Evolutionary conservation across 2,329 filamentous ascomycete genomes (phyloP).

Genomic region (Ceratocystis colombiana): DNA sequence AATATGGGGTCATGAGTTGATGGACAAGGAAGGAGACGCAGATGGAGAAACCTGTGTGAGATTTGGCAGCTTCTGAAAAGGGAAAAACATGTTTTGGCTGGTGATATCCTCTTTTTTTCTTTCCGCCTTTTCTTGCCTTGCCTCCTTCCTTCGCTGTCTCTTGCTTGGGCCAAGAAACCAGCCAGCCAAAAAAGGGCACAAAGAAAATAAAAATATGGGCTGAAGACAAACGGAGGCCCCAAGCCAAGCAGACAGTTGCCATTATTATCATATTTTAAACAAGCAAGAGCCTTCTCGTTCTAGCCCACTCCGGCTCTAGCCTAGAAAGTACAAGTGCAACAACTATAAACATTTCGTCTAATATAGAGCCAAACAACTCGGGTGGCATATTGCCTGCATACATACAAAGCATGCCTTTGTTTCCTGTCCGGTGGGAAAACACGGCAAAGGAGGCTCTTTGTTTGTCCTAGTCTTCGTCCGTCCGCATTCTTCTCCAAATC

Average conservation of each 20-base stretch:
- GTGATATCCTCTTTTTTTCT: neutral
- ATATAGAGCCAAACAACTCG: neutral
- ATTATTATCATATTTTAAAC: no score
- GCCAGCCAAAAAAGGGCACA: neutral
- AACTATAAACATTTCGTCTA: neutral
- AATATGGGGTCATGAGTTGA: neutral
- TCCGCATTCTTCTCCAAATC: neutral
- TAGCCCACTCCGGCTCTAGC: constrained; percentile 5
- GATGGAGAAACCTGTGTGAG: neutral
- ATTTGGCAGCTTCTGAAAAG: constrained; percentile 15
- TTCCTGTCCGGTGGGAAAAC: no score
- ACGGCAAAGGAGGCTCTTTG: neutral
- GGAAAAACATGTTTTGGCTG: constrained; percentile 8
- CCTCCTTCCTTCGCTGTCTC: neutral
- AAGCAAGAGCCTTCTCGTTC: neutral
- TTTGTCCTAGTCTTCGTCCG: neutral
- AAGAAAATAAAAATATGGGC: neutral
- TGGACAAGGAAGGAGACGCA: neutral
- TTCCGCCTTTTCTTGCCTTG: neutral
- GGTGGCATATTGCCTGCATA: neutral
- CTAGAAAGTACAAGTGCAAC: neutral
- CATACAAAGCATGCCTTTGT: no score
- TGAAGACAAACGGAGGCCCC: neutral
- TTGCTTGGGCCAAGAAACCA: neutral
- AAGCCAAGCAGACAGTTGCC: neutral